These are phyloP conservation scores for Citrullus colocynthis DNA, from an alignment of 306 rosid genomes.

Conservation along the genomic window DNA sequence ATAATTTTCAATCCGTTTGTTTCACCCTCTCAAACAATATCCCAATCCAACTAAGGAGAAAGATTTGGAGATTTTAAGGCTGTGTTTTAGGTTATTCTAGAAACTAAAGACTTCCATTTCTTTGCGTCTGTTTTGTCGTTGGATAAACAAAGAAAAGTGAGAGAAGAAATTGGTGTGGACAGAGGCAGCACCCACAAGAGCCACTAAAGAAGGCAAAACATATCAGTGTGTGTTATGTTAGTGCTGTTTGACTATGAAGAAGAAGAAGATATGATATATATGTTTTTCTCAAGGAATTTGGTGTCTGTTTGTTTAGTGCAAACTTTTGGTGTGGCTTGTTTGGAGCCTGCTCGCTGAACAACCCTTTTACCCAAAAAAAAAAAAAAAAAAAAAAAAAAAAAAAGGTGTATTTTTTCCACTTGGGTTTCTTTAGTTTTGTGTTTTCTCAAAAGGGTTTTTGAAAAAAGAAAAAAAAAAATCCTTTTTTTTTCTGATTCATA, in stretches of 20 bases:
- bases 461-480: background rate
- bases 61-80: too few relatives aligned
- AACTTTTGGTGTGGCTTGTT: background rate
- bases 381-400: background rate
- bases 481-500: background rate
- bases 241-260: constrained; percentile 9
- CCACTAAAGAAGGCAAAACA: background rate
- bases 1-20: too few relatives aligned
- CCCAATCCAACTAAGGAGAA: too few relatives aligned
- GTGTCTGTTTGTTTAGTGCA: background rate
- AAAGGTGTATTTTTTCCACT: background rate
- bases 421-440: background rate
- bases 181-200: background rate
- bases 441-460: background rate
- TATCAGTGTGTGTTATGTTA: background rate
- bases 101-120: too few relatives aligned
- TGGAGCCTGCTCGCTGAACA: background rate
- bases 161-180: too few relatives aligned
- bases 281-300: background rate
- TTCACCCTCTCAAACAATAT: too few relatives aligned
- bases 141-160: too few relatives aligned
- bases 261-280: background rate
- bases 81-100: too few relatives aligned
- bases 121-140: too few relatives aligned
- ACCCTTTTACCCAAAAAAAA: background rate